Evolutionary conservation across 2,329 filamentous ascomycete genomes (phyloP).

Genomic region (Pestalotiopsis sp.): DNA sequence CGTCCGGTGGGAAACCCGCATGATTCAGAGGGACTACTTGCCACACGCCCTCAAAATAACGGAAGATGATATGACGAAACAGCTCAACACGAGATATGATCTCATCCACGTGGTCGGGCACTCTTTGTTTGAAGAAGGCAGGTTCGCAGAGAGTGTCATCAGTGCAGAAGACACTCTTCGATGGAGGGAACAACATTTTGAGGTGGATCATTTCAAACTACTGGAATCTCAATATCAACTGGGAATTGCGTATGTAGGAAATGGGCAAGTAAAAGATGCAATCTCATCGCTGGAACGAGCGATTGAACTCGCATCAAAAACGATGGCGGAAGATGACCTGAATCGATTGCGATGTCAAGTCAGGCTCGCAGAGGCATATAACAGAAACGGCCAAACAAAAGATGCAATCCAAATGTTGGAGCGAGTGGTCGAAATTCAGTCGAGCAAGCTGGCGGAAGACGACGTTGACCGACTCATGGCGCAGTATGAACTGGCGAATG

Average conservation of each 20-base stretch:
- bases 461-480: not conserved
- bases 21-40: not conserved
- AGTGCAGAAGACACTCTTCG: not conserved
- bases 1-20: not conserved
- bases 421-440: not conserved
- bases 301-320: not conserved
- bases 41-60: not conserved
- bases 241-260: not conserved
- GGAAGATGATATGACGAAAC: not conserved
- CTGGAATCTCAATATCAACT: not conserved
- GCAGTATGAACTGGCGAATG: not conserved
- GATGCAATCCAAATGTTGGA: not conserved
- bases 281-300: not conserved
- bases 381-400: not conserved
- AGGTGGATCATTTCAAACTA: not conserved
- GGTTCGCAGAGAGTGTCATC: not conserved
- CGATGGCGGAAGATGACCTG: not conserved
- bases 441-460: not conserved
- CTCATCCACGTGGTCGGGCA: not conserved
- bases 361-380: not conserved
- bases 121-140: not conserved
- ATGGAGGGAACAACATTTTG: not conserved
- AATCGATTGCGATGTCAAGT: not conserved
- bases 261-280: not conserved
- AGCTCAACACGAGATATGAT: not conserved